Percentiles rank a stretch among this genome's conserved stretches.
Evolutionary conservation across 768 basidiomycete species (phyloP).

Genomic region (Leccinum uliginosum): DNA sequence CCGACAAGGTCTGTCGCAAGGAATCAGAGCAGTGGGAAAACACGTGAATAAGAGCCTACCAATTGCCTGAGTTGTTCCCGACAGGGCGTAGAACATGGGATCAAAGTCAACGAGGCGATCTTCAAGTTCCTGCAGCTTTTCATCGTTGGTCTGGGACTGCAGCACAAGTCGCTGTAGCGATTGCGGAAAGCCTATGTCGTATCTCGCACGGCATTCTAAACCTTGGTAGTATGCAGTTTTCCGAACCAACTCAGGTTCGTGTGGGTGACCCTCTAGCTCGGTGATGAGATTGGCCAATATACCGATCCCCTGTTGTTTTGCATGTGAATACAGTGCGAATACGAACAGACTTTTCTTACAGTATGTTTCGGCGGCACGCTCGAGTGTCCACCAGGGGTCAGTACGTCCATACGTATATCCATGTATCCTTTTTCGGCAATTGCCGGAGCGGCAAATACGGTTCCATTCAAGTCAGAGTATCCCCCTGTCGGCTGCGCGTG

Average conservation of each 20-base stretch:
- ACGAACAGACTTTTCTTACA: conserved; percentile 22
- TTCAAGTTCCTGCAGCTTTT: conserved; percentile 15
- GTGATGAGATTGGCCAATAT: conserved; percentile 45
- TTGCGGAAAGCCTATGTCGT: conserved; percentile 33
- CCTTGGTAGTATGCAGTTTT: conserved; percentile 25
- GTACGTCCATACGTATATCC: conserved; percentile 38
- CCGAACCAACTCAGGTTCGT: conserved; percentile 27
- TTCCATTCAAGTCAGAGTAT: conserved; percentile 18
- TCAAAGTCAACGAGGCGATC: conserved; percentile 19
- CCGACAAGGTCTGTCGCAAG: too few species aligned
- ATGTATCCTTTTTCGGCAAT: conserved; percentile 43
- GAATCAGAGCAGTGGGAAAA: too few species aligned
- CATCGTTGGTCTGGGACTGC: conserved; percentile 20
- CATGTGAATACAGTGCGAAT: neutral
- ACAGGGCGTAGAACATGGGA: conserved; percentile 14
- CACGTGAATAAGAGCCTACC: conserved; percentile 8
- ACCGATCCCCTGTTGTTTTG: conserved; percentile 38
- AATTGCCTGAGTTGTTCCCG: conserved; percentile 28
- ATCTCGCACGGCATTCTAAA: conserved; percentile 40
- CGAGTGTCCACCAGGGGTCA: conserved; percentile 51
- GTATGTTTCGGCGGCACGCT: conserved; percentile 53
- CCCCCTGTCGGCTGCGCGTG: conserved; percentile 20
- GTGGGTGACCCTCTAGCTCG: conserved; percentile 44
- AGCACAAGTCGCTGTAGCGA: conserved; percentile 14
- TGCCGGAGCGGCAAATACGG: conserved; percentile 27